phyloP scores from a whole-genome alignment of 768 basidiomycete species.

The Boletus vermiculosoides region DNA sequence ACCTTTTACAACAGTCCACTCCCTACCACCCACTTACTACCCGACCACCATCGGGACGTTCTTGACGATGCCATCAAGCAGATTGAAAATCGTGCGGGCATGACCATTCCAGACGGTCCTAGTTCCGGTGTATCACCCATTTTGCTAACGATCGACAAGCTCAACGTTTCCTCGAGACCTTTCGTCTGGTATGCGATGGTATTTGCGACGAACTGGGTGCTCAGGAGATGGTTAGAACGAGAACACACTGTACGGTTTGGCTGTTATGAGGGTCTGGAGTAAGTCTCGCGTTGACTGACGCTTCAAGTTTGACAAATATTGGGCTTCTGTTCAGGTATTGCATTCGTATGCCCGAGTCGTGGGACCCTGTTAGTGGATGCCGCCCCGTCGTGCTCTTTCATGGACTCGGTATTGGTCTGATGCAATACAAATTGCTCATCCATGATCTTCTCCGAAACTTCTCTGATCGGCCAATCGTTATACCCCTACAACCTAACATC shows the following conservation, averaged over 20 bases:
- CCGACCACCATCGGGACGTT: constrained; percentile 44
- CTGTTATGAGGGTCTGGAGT: constrained; percentile 69
- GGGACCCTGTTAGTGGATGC: constrained; percentile 56
- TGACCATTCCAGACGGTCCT: constrained; percentile 58
- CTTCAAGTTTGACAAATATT: not conserved
- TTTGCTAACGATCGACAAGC: constrained; percentile 74
- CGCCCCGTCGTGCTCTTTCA: constrained; percentile 83
- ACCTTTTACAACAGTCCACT: constrained; percentile 70
- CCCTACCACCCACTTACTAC: constrained; percentile 48
- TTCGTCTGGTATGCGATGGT: constrained; percentile 59
- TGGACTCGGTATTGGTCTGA: constrained; percentile 81
- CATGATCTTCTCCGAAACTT: constrained; percentile 53
- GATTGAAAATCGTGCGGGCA: constrained; percentile 72
- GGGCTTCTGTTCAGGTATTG: constrained; percentile 54
- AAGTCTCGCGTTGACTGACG: constrained; percentile 25
- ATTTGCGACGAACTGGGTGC: constrained; percentile 44
- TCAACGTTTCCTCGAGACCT: constrained; percentile 69
- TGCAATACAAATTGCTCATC: constrained; percentile 68
- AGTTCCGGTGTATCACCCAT: constrained; percentile 53
- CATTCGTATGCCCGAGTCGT: constrained; percentile 63
- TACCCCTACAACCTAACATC: constrained; percentile 81
- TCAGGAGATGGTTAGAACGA: constrained; percentile 45
- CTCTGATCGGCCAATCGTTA: constrained; percentile 68
- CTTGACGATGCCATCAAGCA: constrained; percentile 61
- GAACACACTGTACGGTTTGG: constrained; percentile 44